phyloP scores from a whole-genome alignment of 345 rosid species.

The Stellera chamaejasme region DNA sequence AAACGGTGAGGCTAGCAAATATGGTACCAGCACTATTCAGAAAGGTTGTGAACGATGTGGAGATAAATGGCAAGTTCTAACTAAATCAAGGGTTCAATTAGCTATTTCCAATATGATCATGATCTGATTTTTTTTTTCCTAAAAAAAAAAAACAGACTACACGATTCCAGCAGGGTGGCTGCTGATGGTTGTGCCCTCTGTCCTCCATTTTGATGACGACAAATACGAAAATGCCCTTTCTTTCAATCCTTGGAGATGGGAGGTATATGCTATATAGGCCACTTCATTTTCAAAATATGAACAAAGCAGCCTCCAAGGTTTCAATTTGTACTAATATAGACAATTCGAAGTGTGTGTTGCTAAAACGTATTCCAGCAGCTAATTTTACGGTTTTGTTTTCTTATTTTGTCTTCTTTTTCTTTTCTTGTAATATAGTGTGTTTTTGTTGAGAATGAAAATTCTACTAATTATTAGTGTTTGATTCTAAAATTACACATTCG shows the following conservation, averaged over 20 bases:
- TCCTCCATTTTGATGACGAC: conserved; percentile 19
- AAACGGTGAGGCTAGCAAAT: conserved; percentile 29
- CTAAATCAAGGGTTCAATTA: background rate
- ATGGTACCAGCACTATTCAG: conserved; percentile 23
- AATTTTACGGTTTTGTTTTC: too few relatives aligned
- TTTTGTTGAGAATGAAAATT: too few relatives aligned
- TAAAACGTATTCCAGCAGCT: too few relatives aligned
- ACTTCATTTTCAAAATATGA: background rate
- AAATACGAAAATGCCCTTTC: conserved; percentile 25
- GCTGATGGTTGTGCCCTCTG: conserved; percentile 21
- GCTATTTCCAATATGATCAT: background rate
- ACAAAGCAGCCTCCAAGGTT: too few relatives aligned
- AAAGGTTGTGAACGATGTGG: conserved; percentile 26
- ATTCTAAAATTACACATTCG: too few relatives aligned
- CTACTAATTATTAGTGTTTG: too few relatives aligned
- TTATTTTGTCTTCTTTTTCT: too few relatives aligned
- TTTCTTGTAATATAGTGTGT: too few relatives aligned
- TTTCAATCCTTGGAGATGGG: conserved; percentile 49
- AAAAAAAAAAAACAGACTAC: conserved; percentile 26
- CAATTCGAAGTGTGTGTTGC: too few relatives aligned
- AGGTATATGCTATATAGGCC: conserved; percentile 8
- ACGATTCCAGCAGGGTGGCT: conserved; percentile 41
- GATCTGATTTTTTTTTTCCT: background rate
- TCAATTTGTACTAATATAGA: too few relatives aligned
- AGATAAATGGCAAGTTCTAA: conserved; percentile 22